These are phyloP conservation scores for Vanrija sp. DNA, from an alignment of 1,284 basidiomycete species.

Conservation along the genomic window DNA sequence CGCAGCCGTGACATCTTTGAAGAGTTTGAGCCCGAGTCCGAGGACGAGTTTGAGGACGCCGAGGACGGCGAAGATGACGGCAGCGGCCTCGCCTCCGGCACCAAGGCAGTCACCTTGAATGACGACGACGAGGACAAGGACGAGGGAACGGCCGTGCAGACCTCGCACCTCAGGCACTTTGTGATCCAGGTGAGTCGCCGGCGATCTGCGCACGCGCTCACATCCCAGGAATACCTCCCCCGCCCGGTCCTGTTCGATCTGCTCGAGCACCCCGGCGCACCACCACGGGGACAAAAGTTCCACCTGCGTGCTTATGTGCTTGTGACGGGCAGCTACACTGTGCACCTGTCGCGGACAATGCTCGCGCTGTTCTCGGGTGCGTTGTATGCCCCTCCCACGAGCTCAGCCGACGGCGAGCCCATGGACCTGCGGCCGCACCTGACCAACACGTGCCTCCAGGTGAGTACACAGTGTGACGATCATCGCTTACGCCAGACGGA, in stretches of 20 bases:
- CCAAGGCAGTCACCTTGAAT: slow-evolving; percentile 33
- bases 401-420: slow-evolving; percentile 19
- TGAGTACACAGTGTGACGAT: slow-evolving; percentile 10
- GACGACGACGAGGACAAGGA: slow-evolving; percentile 50
- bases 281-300: slow-evolving; percentile 55
- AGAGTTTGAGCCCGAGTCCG: slow-evolving; percentile 66
- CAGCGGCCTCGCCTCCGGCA: slow-evolving; percentile 13
- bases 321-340: slow-evolving; percentile 68
- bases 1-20: slow-evolving; percentile 66
- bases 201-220: not conserved
- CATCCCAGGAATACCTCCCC: slow-evolving; percentile 70
- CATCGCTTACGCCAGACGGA: slow-evolving; percentile 44
- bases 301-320: slow-evolving; percentile 93
- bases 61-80: slow-evolving; percentile 36
- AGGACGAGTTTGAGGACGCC: slow-evolving; percentile 51
- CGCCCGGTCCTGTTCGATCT: slow-evolving; percentile 75
- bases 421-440: slow-evolving; percentile 74
- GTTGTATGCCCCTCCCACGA: slow-evolving; percentile 57
- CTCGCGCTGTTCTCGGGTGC: slow-evolving; percentile 78
- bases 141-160: slow-evolving; percentile 61
- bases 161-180: slow-evolving; percentile 89
- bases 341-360: slow-evolving; percentile 76
- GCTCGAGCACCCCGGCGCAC: slow-evolving; percentile 1
- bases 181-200: slow-evolving; percentile 74
- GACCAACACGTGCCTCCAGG: slow-evolving; percentile 94